Base-by-base conservation (phyloP, 805 yeast species). In the Candida verbasci region DNA sequence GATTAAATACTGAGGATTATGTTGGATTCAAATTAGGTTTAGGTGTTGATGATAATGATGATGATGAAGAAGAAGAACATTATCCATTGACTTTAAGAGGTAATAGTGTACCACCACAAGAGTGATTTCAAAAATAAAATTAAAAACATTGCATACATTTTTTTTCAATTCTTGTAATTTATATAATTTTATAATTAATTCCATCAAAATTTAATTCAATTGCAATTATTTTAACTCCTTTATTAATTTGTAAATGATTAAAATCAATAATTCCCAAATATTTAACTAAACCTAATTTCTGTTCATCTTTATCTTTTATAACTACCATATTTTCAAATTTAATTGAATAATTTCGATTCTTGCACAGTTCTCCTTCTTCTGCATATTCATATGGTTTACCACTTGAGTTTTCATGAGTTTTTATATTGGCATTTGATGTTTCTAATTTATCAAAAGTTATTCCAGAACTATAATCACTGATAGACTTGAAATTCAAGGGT, bases 1-100 rank as follows among this genome's bases (percentile, higher is more conserved):
- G 77, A 2, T 65, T 80, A 40, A 68, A 70, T 45, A 80, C 82
- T 24, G 87, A 86, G 25, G 97, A 91, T 56, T 91, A 86, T 52
- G 73, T 82, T 50, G 66, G 74, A 9, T 76, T 78, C 65, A 68
- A 56, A 41, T 56, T 74, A 44, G 72, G 68, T 12, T 62, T 55
- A 17, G 65, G 56, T 22, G 66, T 54, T 22, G 74, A 68, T 22
- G 71, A 68, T 18, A 72, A 69, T 12, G 76, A 65, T 24, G 58
- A 51, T 12, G 66, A 58, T 9, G 70, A 60, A 8, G 65, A 55
- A 8, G 64, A 50, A 10, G 57, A 47, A 12, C 55, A 50, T 40
- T 71, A 71, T 47, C 75, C 75, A 4, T 58, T 70, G 45, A 68
- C 77, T 17, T 63, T 73, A 40, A 62, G 76, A 54, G 78, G 76